Conservation (phyloP, 1,284 basidiomycete species). For the Cutaneotrichosporon dermatis region DNA sequence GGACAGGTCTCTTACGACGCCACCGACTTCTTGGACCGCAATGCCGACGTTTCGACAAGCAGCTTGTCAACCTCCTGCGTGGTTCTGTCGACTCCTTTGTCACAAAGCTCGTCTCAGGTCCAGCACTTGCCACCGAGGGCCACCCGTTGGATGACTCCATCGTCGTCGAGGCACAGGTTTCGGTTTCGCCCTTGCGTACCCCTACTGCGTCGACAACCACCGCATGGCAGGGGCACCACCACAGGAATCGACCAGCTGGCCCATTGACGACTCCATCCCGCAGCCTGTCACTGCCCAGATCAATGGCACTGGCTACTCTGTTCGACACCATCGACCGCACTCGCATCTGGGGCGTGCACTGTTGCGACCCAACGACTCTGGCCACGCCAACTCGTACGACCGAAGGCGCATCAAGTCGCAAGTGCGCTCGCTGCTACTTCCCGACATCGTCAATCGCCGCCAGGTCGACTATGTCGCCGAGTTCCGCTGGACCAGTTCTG, state of each 20-base stretch:
- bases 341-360: constrained; percentile 70
- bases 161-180: constrained; percentile 85
- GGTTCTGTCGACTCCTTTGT: constrained; percentile 70
- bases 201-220: constrained; percentile 25
- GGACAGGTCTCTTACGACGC: constrained; percentile 73
- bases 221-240: constrained; percentile 16
- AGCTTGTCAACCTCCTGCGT: constrained; percentile 77
- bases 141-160: constrained; percentile 75
- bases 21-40: constrained; percentile 70
- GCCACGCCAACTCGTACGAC: constrained; percentile 81
- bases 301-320: constrained; percentile 76
- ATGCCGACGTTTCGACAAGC: constrained; percentile 79
- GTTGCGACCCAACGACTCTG: constrained; percentile 85
- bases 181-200: constrained; percentile 61
- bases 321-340: constrained; percentile 63
- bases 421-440: constrained; percentile 66
- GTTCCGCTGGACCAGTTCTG: constrained; percentile 64
- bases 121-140: constrained; percentile 58
- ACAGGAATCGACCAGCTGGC: constrained; percentile 41
- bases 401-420: constrained; percentile 77
- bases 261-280: constrained; percentile 61
- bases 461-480: constrained; percentile 64
- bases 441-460: constrained; percentile 64
- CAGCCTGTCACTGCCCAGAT: constrained; percentile 77
- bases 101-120: constrained; percentile 76